phyloP scores from a whole-genome alignment of 148 eudicot genomes.

The Fagopyrum homotropicum region DNA sequence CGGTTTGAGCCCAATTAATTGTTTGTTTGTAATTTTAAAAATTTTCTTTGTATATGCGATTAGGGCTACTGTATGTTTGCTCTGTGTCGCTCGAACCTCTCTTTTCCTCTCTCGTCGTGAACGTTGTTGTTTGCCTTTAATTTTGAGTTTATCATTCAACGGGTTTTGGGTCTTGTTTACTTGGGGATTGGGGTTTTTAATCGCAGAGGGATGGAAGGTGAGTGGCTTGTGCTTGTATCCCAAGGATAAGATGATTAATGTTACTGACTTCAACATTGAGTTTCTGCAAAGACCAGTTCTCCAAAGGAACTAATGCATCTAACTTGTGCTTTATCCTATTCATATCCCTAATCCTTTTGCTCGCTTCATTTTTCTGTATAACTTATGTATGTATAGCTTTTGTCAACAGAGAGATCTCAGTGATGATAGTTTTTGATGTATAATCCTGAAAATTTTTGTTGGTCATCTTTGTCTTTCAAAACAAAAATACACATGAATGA shows the following conservation, averaged over 20 bases:
- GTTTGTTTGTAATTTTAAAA: too few species aligned
- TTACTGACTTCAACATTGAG: conserved; percentile 17
- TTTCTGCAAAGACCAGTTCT: conserved; percentile 3
- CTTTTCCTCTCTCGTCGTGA: not conserved
- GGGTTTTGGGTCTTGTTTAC: conserved; percentile 24
- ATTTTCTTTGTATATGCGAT: too few species aligned
- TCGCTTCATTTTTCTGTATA: conserved; percentile 22
- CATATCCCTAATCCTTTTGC: conserved; percentile 11
- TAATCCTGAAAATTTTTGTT: conserved; percentile 17
- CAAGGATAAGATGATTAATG: conserved; percentile 26
- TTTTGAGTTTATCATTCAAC: conserved; percentile 15
- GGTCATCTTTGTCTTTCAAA: conserved; percentile 10
- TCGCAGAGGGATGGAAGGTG: conserved; percentile 7
- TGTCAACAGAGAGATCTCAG: conserved; percentile 12
- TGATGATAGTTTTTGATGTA: conserved; percentile 19
- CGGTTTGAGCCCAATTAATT: too few species aligned
- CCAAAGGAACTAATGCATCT: not conserved
- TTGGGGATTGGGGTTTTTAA: conserved; percentile 16
- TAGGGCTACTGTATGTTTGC: too few species aligned
- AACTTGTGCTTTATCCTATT: conserved; percentile 6
- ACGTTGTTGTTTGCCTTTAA: not conserved
- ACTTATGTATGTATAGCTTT: conserved; percentile 11
- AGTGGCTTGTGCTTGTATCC: conserved; percentile 29
- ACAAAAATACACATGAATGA: not conserved
- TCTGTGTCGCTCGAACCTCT: too few species aligned